Base-by-base conservation (phyloP, 345 rosid species). In the Heritiera littoralis region DNA sequence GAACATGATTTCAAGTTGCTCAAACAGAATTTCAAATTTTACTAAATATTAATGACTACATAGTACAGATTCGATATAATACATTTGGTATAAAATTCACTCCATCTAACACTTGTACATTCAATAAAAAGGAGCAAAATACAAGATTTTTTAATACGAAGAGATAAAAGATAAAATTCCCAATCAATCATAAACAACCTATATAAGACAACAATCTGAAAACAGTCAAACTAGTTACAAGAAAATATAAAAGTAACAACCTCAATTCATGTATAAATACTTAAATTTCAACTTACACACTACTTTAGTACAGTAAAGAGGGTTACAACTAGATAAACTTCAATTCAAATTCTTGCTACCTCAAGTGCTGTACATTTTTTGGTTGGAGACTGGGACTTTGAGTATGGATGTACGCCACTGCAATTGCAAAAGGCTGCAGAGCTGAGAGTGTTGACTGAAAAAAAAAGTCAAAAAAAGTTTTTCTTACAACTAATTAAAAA, bases 351-450 rank as follows among this genome's bases (percentile, higher is more conserved):
- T 75, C 74, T 69, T 35, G 66, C 85, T 80, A 82, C 70, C 79
- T 84, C 61, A 77, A 82, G 56, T 80, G 82, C 81, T 88, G 79
- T 86, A 87, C 88, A 84, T 72, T 83, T 87, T 79, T 72, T 45
- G 92, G 88, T 82, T 80, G 83, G 38, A 90, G 84, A 72, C 77
- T 77, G 8, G 91, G 88, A 84, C 86, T 90, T 80, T 88, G 92
- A 71, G 86, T 76, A 87, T 95, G 98, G 79, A 92, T 87, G 74
- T 84, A 89, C 12, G 98, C 98, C 69, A 95, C 84, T 75, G 98
- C 98, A 81, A 93, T 86, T 35, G 94, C 83, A 78, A 95, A 87
- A 59, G 93, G 81, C 82, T 95, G 99, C 90, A 95, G 83, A 66
- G 88, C 92, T 58, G 99, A 93, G 51, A 93, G 84, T 41, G 85